Conservation (phyloP, 1,284 basidiomycete species). For the Trametes hirsuta region DNA sequence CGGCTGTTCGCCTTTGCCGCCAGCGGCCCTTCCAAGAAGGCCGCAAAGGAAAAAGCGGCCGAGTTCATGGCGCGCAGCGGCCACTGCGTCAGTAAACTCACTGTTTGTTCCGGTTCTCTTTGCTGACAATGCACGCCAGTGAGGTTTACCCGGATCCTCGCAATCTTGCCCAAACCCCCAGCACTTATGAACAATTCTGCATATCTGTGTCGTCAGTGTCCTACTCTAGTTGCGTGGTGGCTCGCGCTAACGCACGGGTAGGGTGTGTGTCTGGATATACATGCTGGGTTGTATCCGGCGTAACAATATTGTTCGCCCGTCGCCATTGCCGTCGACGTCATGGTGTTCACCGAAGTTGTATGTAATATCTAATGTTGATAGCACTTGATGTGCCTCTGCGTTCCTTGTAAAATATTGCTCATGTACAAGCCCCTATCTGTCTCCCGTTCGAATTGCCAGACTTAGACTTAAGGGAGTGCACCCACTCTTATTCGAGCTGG, state of each 20-base stretch:
- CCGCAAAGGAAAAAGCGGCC: conserved; percentile 28
- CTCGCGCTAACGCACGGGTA: neutral
- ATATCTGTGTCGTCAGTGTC: neutral
- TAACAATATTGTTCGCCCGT: too few relatives aligned
- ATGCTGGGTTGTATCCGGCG: too few relatives aligned
- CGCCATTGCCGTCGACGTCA: too few relatives aligned
- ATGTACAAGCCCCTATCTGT: too few relatives aligned
- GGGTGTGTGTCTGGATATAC: neutral
- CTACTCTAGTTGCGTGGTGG: neutral
- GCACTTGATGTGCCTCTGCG: too few relatives aligned
- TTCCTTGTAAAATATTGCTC: too few relatives aligned
- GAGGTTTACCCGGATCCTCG: neutral
- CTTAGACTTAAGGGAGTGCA: too few relatives aligned
- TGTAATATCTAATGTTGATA: too few relatives aligned
- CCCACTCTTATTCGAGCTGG: too few relatives aligned
- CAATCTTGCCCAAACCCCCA: neutral
- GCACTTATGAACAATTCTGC: neutral
- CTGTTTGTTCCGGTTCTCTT: neutral
- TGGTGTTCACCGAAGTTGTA: too few relatives aligned
- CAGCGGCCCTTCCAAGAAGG: conserved; percentile 22
- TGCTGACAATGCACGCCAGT: neutral
- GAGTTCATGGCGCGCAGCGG: conserved; percentile 29
- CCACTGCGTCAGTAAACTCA: conserved; percentile 26
- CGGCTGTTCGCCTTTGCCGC: conserved; percentile 8
- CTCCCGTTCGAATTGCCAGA: too few relatives aligned